These are phyloP conservation scores for Microcyclospora pomicola DNA, from an alignment of 2,329 filamentous ascomycete genomes.

Conservation along the genomic window DNA sequence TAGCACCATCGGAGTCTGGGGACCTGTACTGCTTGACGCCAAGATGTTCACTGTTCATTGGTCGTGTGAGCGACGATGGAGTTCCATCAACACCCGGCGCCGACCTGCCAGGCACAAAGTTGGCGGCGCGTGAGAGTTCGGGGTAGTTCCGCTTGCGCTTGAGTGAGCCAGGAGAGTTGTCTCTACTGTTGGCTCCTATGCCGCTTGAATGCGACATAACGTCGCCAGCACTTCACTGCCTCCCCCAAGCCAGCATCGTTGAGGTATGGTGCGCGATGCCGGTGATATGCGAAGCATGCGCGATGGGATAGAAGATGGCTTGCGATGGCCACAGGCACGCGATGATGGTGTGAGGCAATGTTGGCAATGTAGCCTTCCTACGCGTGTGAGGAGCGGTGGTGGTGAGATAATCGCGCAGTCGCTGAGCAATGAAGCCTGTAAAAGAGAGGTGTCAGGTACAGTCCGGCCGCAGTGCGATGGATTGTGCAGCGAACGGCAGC, in stretches of 20 bases:
- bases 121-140: background rate
- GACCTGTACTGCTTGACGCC: conserved; percentile 15
- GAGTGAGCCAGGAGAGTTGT: conserved; percentile 14
- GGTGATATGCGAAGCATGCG: too few relatives aligned
- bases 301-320: too few relatives aligned
- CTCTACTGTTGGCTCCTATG: background rate
- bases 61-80: conserved; percentile 2
- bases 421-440: too few relatives aligned
- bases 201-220: background rate
- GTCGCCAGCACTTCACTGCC: background rate
- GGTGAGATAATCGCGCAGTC: too few relatives aligned
- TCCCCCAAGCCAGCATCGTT: background rate
- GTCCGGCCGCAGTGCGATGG: too few relatives aligned
- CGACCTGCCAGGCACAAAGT: conserved; percentile 1
- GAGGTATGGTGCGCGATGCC: too few relatives aligned
- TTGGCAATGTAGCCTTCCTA: too few relatives aligned
- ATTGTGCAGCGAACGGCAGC: too few relatives aligned
- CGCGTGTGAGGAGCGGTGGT: too few relatives aligned
- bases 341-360: too few relatives aligned
- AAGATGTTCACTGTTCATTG: conserved; percentile 5
- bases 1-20: conserved; percentile 18
- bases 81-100: conserved; percentile 6
- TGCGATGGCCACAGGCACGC: too few relatives aligned
- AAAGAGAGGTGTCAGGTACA: too few relatives aligned
- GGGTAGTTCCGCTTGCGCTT: conserved; percentile 13